These are phyloP conservation scores for Verticillium dahliae DNA, from an alignment of 2,329 filamentous ascomycete species.

Conservation along the genomic window DNA sequence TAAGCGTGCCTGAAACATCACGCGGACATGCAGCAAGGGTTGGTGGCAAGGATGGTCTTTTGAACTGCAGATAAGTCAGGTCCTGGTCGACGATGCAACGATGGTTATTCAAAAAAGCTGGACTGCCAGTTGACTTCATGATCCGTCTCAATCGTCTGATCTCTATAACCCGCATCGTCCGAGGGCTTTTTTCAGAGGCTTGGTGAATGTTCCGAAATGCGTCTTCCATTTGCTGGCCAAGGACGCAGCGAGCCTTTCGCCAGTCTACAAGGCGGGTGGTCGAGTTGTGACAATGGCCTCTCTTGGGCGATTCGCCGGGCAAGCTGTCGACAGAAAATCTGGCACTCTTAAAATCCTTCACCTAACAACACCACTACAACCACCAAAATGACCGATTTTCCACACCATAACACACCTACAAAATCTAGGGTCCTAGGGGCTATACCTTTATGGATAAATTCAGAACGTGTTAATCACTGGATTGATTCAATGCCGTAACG, in stretches of 20 bases:
- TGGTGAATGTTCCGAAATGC: not conserved
- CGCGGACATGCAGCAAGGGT: not conserved
- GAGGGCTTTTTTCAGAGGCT: not conserved
- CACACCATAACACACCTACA: too few species aligned
- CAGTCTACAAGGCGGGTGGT: not conserved
- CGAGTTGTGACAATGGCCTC: constrained; percentile 1
- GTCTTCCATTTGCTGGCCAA: not conserved
- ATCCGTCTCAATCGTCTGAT: not conserved
- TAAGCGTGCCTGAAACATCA: not conserved
- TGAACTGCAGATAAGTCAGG: constrained; percentile 1
- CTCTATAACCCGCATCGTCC: not conserved
- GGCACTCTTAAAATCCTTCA: too few species aligned
- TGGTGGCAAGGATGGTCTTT: not conserved
- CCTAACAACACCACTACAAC: too few species aligned
- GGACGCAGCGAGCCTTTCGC: not conserved
- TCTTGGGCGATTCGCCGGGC: constrained; percentile 8
- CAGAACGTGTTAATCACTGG: too few species aligned
- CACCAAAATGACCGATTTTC: too few species aligned
- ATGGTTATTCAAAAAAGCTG: not conserved
- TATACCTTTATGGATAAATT: too few species aligned
- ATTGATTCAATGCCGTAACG: too few species aligned
- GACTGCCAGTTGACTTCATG: too few species aligned
- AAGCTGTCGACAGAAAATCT: too few species aligned
- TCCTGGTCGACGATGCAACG: not conserved
- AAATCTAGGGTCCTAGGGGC: too few species aligned